Evolutionary conservation across 192 early-diverging fungal species (phyloP).

Genomic region (Coemansia sp.): DNA sequence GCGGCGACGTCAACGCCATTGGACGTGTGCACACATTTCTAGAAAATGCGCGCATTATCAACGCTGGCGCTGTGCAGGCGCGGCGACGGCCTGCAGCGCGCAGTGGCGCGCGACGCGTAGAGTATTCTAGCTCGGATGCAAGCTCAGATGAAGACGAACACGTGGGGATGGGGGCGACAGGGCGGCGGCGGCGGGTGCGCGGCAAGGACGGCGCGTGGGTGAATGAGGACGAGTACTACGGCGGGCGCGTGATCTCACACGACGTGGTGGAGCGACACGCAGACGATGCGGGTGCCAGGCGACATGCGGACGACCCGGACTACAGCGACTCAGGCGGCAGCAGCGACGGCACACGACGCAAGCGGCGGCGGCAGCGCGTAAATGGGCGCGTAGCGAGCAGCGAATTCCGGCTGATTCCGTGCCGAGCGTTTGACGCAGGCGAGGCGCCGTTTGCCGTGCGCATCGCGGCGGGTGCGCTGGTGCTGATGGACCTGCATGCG

Average conservation of each 20-base stretch:
- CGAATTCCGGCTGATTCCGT: constrained; percentile 48
- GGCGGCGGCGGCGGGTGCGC: constrained; percentile 15
- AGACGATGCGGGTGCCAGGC: neutral
- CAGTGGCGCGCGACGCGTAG: neutral
- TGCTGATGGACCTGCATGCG: constrained; percentile 91
- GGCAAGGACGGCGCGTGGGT: constrained; percentile 20
- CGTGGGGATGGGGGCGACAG: neutral
- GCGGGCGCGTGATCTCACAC: constrained; percentile 42
- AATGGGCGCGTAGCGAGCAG: constrained; percentile 8
- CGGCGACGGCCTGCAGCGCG: constrained; percentile 9
- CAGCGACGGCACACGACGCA: constrained; percentile 5
- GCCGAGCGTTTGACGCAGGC: constrained; percentile 14
- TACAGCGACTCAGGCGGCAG: constrained; percentile 18
- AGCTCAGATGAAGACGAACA: neutral
- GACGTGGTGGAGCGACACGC: constrained; percentile 22
- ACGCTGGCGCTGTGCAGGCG: constrained; percentile 57
- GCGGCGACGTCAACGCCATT: constrained; percentile 93
- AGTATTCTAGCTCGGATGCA: neutral
- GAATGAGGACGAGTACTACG: constrained; percentile 21
- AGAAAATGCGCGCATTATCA: constrained; percentile 76
- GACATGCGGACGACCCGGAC: constrained; percentile 32
- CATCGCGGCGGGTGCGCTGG: constrained; percentile 52
- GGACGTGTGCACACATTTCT: constrained; percentile 82
- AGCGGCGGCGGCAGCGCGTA: constrained; percentile 2
- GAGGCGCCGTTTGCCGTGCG: constrained; percentile 18